Evolutionary conservation across 139 green algal species (phyloP).

Genomic region (Spirogloea muscicola): DNA sequence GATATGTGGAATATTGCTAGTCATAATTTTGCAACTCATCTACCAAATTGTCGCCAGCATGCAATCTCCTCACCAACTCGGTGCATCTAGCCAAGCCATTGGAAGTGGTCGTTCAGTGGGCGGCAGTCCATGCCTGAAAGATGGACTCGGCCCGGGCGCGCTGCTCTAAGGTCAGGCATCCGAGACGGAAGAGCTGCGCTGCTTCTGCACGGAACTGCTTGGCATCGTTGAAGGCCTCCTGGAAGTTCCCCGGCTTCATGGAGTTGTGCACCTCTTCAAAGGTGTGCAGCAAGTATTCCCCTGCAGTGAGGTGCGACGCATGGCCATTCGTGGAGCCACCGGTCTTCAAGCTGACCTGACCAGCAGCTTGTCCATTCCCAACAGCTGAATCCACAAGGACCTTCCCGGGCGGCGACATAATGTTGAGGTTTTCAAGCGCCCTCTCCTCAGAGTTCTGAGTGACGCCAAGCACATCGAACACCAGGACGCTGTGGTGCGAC

Average conservation of each 20-base stretch:
- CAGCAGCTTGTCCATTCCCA: too few relatives aligned
- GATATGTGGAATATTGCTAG: too few relatives aligned
- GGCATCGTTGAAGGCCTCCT: conserved; percentile 61
- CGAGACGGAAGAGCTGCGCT: conserved; percentile 60
- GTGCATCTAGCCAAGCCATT: too few relatives aligned
- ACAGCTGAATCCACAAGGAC: too few relatives aligned
- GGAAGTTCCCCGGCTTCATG: conserved; percentile 34
- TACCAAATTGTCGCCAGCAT: too few relatives aligned
- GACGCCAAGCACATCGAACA: conserved; percentile 63
- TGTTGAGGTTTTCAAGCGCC: conserved; percentile 14
- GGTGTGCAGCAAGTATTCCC: conserved; percentile 56
- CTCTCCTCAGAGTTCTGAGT: background rate
- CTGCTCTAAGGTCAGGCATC: conserved; percentile 60
- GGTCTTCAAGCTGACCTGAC: too few relatives aligned
- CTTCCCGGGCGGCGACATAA: too few relatives aligned
- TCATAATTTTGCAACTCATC: too few relatives aligned
- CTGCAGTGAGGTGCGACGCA: conserved; percentile 19
- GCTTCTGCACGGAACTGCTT: conserved; percentile 66
- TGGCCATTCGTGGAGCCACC: too few relatives aligned
- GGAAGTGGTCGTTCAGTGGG: too few relatives aligned
- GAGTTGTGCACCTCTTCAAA: conserved; percentile 49
- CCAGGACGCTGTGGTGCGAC: conserved; percentile 62
- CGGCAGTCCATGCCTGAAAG: conserved; percentile 47
- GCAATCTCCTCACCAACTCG: too few relatives aligned
- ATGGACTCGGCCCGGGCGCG: conserved; percentile 57